These are phyloP conservation scores for Calamus simplicifolius DNA, from an alignment of 176 grass and related monocot species.

Conservation along the genomic window DNA sequence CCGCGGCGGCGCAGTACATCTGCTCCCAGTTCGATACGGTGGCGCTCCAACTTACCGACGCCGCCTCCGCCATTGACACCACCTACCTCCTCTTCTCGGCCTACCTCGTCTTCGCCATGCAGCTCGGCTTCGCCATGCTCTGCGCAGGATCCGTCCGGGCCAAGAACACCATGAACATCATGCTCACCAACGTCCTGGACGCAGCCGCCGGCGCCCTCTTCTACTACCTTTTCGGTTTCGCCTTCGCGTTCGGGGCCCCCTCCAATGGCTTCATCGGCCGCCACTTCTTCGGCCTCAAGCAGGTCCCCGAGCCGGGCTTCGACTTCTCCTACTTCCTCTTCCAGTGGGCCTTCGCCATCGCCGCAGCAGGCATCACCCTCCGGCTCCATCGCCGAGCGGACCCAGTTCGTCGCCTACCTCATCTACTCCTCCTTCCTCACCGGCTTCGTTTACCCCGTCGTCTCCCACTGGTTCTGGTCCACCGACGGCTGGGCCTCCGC, in stretches of 20 bases:
- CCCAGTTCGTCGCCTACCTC: constrained; percentile 28
- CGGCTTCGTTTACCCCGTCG: constrained; percentile 33
- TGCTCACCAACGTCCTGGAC: constrained; percentile 35
- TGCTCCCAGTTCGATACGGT: constrained; percentile 18
- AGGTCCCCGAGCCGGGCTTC: constrained; percentile 18
- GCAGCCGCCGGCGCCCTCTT: constrained; percentile 19
- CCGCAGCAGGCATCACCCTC: constrained; percentile 32
- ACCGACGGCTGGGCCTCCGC: constrained; percentile 28
- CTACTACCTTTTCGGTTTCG: constrained; percentile 34
- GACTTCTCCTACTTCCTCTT: constrained; percentile 35
- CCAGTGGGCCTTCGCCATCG: constrained; percentile 38
- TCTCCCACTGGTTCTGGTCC: constrained; percentile 46
- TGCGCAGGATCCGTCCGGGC: constrained; percentile 25
- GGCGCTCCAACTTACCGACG: constrained; percentile 6
- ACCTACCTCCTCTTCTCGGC: constrained; percentile 41
- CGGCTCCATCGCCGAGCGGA: constrained; percentile 36
- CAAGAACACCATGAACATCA: constrained; percentile 34
- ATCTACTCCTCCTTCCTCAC: constrained; percentile 36
- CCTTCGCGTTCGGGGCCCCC: constrained; percentile 31
- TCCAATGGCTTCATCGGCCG: constrained; percentile 31
- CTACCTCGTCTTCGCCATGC: constrained; percentile 38
- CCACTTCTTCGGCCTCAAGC: constrained; percentile 28
- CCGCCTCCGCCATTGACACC: constrained; percentile 27
- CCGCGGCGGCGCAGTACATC: constrained; percentile 29
- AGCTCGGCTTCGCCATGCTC: constrained; percentile 39